A percentile compares a stretch with the other conserved stretches of the same genome.
These are phyloP conservation scores for Botryotinia globosa DNA, from an alignment of 2,329 filamentous ascomycete genomes.

Conservation along the genomic window DNA sequence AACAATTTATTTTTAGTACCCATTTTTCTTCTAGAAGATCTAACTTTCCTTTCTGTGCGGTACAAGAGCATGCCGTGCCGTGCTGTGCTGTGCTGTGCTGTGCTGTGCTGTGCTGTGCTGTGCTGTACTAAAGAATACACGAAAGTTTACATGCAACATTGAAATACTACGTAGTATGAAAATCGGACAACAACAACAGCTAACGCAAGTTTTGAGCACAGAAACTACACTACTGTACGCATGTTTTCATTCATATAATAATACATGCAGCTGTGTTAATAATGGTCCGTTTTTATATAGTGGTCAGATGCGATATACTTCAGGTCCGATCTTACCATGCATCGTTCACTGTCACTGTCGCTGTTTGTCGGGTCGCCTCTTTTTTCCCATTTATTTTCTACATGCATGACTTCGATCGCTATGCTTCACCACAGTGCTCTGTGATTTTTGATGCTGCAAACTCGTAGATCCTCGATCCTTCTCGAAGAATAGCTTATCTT, in stretches of 20 bases:
- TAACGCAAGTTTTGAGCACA: neutral
- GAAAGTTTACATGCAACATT: slow-evolving; percentile 14
- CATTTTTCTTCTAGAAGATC: slow-evolving; percentile 15
- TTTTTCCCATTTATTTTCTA: slow-evolving; percentile 4
- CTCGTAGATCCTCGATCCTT: neutral
- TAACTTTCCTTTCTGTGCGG: neutral
- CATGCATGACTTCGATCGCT: slow-evolving; percentile 11
- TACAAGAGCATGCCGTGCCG: neutral
- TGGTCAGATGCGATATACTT: neutral
- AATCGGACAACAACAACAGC: neutral
- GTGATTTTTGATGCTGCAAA: neutral
- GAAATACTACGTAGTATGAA: slow-evolving; percentile 15
- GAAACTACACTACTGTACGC: neutral
- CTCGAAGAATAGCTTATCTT: neutral
- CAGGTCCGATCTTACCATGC: neutral
- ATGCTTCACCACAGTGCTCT: neutral
- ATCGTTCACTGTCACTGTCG: neutral
- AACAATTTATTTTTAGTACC: slow-evolving; percentile 4
- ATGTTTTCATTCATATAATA: neutral
- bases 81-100: neutral
- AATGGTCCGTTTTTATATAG: neutral
- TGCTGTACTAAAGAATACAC: slow-evolving; percentile 4
- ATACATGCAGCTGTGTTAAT: slow-evolving; percentile 1
- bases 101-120: neutral
- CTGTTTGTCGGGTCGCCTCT: slow-evolving; percentile 1